Percentiles rank a stretch among this genome's conserved stretches.
Evolutionary conservation across 1,139 yeast genomes (phyloP).

Genomic region (Pichia sp.): DNA sequence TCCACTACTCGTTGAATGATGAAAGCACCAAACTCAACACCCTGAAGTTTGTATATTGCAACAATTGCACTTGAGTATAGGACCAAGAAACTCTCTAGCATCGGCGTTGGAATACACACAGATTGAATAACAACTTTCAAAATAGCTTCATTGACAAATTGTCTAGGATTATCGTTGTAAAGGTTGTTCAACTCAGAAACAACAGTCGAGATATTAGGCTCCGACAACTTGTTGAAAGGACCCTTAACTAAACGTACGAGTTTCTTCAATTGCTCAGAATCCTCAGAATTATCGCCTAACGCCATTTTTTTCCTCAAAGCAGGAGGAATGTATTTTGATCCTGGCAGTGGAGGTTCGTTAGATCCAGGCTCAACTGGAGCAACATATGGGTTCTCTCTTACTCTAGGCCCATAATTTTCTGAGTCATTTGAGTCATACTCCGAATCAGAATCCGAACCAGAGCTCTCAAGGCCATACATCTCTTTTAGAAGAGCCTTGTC

Average conservation of each 20-base stretch:
- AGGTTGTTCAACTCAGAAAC: constrained; percentile 63
- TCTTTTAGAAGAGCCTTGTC: constrained; percentile 39
- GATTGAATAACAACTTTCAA: constrained; percentile 62
- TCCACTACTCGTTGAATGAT: constrained; percentile 79
- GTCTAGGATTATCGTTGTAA: constrained; percentile 67
- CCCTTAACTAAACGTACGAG: constrained; percentile 68
- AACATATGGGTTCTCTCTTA: constrained; percentile 76
- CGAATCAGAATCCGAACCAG: constrained; percentile 30
- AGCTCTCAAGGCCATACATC: constrained; percentile 34
- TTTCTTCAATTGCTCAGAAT: constrained; percentile 46
- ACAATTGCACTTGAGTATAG: constrained; percentile 76
- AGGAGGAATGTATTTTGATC: constrained; percentile 68
- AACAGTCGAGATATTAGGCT: constrained; percentile 70
- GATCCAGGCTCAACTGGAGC: constrained; percentile 52
- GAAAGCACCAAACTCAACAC: constrained; percentile 87
- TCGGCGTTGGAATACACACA: constrained; percentile 57
- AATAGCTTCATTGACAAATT: constrained; percentile 65
- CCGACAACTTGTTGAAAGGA: constrained; percentile 79
- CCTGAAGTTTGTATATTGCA: constrained; percentile 73
- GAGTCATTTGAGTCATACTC: constrained; percentile 18
- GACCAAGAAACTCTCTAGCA: constrained; percentile 74
- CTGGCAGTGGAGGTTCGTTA: constrained; percentile 35
- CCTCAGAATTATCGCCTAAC: constrained; percentile 34
- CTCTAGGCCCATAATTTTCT: constrained; percentile 29
- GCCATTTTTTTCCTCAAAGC: constrained; percentile 58